Evolutionary conservation across 1,139 yeast genomes (phyloP), one percentile per base, ranked within the genome.

Genomic region (Sugiyamaella paludigena): DNA sequence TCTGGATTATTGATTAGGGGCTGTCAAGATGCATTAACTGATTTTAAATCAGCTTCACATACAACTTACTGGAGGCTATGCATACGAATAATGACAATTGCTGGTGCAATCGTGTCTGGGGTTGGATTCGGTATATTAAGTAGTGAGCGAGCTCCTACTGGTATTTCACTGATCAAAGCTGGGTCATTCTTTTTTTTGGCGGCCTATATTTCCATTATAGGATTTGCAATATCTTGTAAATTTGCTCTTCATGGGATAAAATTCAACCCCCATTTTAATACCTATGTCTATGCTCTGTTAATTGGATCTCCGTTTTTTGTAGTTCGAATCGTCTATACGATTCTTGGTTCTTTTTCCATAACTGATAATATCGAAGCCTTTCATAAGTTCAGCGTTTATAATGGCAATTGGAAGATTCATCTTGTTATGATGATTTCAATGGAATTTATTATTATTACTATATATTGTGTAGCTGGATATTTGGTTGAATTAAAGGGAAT

Each of bases 331-430:
- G 26, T 45, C 12, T 49, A 38, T 32, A 19, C 45, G n/a, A 24
- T 53, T 9, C 26, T 40, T 5, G 19, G 44, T 26, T 47, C 49
- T 7, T 53, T 53, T 46, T 12, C 33, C 29, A 34, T 31, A 11
- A 9, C 29, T 28, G 36, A 19, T 9, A 36, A 47, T n/a, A 13
- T 48, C 12, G 9, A 40, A 19, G 32, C 27, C 7, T 47, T 44
- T 28, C 48, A 47, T 45, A 52, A 52, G 8, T 53, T 52, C 40
- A 52, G 52, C 43, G 12, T 40, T 5, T 53, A 52, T 29, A 45
- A 50, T 26, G 56, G 56, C 12, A 50, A 39, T 47, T 53, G 56
- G 56, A 37, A 32, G 13, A 42, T 44, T 11, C 50, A 45, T 26
- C 50, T 53, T 5, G 48, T 50, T 8, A 52, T 53, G 56, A 41